These are phyloP conservation scores for Hypoxylon fragiforme DNA, from an alignment of 495 filamentous ascomycete species.

Conservation along the genomic window DNA sequence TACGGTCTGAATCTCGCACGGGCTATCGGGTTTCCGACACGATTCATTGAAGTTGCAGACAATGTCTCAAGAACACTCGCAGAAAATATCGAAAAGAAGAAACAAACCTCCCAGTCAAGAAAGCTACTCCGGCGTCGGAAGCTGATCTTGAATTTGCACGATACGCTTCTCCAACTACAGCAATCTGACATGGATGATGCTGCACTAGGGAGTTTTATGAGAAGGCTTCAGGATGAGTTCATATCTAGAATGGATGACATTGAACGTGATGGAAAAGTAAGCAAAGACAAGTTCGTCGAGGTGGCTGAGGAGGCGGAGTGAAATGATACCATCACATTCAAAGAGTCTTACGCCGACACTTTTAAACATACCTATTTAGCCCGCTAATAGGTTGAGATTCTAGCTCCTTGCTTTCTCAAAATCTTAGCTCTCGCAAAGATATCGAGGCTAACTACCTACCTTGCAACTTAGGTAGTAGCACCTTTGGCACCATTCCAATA, in stretches of 20 bases:
- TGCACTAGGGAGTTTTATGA: constrained; percentile 65
- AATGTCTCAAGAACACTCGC: constrained; percentile 64
- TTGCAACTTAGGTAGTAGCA: too few species aligned
- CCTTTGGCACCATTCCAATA: too few species aligned
- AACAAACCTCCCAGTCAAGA: constrained; percentile 59
- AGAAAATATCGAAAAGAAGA: constrained; percentile 49
- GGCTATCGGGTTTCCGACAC: constrained; percentile 70
- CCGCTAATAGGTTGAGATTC: too few species aligned
- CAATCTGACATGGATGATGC: constrained; percentile 69
- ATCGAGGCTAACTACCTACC: too few species aligned
- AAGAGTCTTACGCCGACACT: too few species aligned
- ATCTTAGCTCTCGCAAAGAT: too few species aligned
- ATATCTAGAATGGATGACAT: constrained; percentile 69
- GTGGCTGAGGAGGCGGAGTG: neutral
- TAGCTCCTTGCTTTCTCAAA: neutral
- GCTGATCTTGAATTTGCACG: constrained; percentile 71
- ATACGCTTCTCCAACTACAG: constrained; percentile 72
- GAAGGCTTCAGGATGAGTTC: constrained; percentile 76
- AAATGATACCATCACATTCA: neutral
- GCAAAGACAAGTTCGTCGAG: neutral
- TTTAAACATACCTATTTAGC: too few species aligned
- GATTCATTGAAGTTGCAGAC: constrained; percentile 68
- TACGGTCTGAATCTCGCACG: constrained; percentile 81
- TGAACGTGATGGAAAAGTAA: constrained; percentile 18
- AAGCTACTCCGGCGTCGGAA: constrained; percentile 67